Percentiles rank a stretch among this genome's conserved stretches.
phyloP scores from a whole-genome alignment of 176 grass and related monocot genomes.

The Echinochloa phyllopogon region DNA sequence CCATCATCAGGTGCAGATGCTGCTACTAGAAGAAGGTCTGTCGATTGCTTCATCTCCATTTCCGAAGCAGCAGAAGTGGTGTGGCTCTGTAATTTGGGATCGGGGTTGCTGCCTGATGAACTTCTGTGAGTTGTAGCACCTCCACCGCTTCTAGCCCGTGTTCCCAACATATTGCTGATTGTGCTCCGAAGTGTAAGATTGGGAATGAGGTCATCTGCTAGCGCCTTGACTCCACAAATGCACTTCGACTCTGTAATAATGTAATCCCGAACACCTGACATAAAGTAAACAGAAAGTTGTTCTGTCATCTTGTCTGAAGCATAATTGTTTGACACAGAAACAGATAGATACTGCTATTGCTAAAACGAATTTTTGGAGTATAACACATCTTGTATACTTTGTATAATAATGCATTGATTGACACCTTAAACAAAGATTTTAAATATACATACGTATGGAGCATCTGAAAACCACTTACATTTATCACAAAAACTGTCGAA shows the following conservation, averaged over 20 bases:
- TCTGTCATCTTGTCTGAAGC: conserved; percentile 4
- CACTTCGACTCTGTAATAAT: conserved; percentile 56
- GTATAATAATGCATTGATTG: neutral
- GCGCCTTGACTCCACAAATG: conserved; percentile 59
- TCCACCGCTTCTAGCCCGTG: conserved; percentile 35
- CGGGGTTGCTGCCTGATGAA: conserved; percentile 50
- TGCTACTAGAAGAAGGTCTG: conserved; percentile 22
- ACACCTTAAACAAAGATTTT: neutral
- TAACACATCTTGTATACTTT: conserved; percentile 1
- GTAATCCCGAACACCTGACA: conserved; percentile 63
- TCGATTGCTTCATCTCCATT: conserved; percentile 32
- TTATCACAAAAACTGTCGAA: conserved; percentile 74
- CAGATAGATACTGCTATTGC: neutral
- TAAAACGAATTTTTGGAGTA: conserved; percentile 33
- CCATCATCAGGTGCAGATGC: conserved; percentile 32
- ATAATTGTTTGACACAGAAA: conserved; percentile 26
- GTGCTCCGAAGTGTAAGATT: conserved; percentile 63
- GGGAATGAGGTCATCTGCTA: conserved; percentile 69
- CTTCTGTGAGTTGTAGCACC: conserved; percentile 51
- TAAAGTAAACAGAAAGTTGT: neutral
- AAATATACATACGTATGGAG: conserved; percentile 22
- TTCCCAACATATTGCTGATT: conserved; percentile 56
- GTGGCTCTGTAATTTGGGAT: conserved; percentile 36
- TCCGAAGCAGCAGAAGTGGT: conserved; percentile 35
- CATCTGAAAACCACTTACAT: conserved; percentile 54